These are phyloP conservation scores for Pseudopyricularia cyperi DNA, from an alignment of 2,329 filamentous ascomycete genomes.

Conservation along the genomic window DNA sequence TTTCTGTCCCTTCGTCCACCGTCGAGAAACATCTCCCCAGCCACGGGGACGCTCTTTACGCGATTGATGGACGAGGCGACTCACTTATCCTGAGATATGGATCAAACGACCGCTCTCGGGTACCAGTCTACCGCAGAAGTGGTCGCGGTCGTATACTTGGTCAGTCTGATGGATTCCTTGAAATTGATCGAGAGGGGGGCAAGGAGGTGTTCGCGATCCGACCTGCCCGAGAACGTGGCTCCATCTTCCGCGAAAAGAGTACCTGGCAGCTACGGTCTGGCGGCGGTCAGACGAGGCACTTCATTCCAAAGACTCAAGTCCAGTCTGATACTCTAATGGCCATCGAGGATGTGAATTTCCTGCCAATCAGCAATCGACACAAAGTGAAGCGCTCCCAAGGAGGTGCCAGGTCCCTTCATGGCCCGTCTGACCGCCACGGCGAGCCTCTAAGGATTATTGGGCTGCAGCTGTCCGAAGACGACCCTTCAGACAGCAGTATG, in stretches of 20 bases:
- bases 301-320: neutral
- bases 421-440: conserved; percentile 28
- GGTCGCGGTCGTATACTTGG: conserved; percentile 61
- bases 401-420: conserved; percentile 5
- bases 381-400: conserved; percentile 27
- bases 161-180: conserved; percentile 45
- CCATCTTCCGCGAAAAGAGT: conserved; percentile 27
- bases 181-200: conserved; percentile 53
- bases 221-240: conserved; percentile 27
- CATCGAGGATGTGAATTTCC: conserved; percentile 26
- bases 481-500: conserved; percentile 34
- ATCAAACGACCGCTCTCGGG: conserved; percentile 53
- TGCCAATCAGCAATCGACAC: conserved; percentile 28
- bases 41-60: conserved; percentile 26
- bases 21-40: neutral
- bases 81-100: conserved; percentile 63
- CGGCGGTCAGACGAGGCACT: conserved; percentile 23
- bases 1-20: neutral
- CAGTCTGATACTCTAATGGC: neutral
- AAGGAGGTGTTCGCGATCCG: conserved; percentile 40
- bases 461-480: conserved; percentile 39
- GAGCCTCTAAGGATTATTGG: conserved; percentile 50
- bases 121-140: conserved; percentile 58
- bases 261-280: conserved; percentile 13
- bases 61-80: conserved; percentile 66